These are phyloP conservation scores for Colletotrichum sp. DNA, from an alignment of 2,329 filamentous ascomycete species.

Conservation along the genomic window DNA sequence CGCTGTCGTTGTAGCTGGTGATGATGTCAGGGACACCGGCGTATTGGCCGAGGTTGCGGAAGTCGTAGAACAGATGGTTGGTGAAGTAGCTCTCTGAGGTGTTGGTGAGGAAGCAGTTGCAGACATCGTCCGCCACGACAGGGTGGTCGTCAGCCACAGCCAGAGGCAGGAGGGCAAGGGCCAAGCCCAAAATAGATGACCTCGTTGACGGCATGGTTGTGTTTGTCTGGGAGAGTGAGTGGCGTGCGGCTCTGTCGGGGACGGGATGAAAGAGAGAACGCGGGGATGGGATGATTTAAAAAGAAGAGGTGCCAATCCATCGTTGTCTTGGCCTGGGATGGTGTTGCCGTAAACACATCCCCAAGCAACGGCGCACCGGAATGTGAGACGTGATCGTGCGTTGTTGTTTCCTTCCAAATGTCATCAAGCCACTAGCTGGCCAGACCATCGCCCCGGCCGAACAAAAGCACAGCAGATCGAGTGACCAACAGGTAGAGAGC, in stretches of 20 bases:
- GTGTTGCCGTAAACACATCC: not conserved
- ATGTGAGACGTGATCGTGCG: conserved; percentile 16
- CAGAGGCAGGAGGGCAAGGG: not conserved
- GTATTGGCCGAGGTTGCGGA: conserved; percentile 45
- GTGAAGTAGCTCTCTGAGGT: conserved; percentile 48
- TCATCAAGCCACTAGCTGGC: not conserved
- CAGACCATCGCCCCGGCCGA: not conserved
- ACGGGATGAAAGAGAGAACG: not conserved
- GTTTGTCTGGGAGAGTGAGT: not conserved
- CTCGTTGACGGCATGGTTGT: not conserved
- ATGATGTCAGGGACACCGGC: conserved; percentile 39
- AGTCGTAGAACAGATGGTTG: conserved; percentile 56
- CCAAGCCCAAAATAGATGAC: conserved; percentile 26
- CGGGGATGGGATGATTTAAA: not conserved
- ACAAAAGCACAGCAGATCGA: not conserved
- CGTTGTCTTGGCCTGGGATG: not conserved
- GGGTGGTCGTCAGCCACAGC: conserved; percentile 14
- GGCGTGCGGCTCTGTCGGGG: not conserved
- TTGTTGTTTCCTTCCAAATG: not conserved
- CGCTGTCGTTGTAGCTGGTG: conserved; percentile 28
- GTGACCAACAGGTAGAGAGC: not conserved
- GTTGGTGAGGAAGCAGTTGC: conserved; percentile 55
- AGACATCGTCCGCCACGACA: conserved; percentile 37
- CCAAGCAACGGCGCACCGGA: conserved; percentile 9
- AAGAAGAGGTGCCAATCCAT: not conserved